Base-by-base conservation (phyloP, 2,329 filamentous ascomycete species). In the Apiospora saccharicola region DNA sequence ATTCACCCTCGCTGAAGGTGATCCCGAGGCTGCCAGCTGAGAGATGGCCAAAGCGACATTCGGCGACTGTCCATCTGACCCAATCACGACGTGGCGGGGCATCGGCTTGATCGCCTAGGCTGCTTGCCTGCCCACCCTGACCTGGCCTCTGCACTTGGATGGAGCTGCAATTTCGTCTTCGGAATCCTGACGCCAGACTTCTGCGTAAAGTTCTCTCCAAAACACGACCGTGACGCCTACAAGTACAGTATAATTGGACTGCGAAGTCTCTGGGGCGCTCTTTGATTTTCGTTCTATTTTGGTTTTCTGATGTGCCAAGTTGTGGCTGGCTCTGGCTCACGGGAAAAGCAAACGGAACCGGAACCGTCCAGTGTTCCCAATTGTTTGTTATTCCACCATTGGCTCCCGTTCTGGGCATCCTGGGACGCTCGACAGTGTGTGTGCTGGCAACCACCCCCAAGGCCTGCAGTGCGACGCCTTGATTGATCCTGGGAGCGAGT, bases 81-180 rank as follows among this genome's bases (percentile, higher is more conserved):
- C 53, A 61, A 61, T 61, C 30, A 37, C 53, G 53, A 19, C 19
- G 16, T 8, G 26, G 53, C 30, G 53, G 53, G 53, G 53, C 53
- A 30, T 16, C 53, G 53, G 53, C 53, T 61, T 37, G 57, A 64
- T 64, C 30, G 57, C 57, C 57, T 41, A 64, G 30, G 19, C 22
- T 5, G 57, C 30, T 19, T 14, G 22, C 22, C 30, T 30, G 26
- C 26, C 26, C 26, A 30, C 26, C 34, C 22, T 64, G 34, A 10
- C 57, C 41, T 41, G 57, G 19, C 34, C 34, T 41, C 57, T 64
- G 57, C 57, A 41, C 57, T 41, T 64, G 34, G 30, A 64, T 64
- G 57, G 57, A 37, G 34, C 14, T 37, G 57, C 57, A 64, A 64
- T 64, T 64, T 64, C 57, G 41, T 41, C 41, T 64, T 34, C 57